Evolutionary conservation across 2,329 filamentous ascomycete genomes (phyloP), one percentile per base, ranked within the genome.

Genomic region (Fusarium succisae): DNA sequence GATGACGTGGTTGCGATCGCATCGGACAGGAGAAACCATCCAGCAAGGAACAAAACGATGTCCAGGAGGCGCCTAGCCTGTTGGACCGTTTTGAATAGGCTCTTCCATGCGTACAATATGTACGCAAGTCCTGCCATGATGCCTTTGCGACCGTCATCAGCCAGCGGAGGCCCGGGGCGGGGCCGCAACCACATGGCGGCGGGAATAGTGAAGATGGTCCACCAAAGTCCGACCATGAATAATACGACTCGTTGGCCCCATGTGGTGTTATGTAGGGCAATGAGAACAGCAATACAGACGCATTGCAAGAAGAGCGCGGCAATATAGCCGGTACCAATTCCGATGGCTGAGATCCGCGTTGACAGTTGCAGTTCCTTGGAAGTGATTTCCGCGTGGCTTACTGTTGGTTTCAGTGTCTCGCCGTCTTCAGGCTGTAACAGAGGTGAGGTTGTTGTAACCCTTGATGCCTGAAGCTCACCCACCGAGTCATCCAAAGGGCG

Each of bases 21-120:
- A 79, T 99, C 96, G 12, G 94, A 97, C 4, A 99, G 88, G 37
- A 99, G 87, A 80, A 99, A 98, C 96, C 96, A 99, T 11, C 94
- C 95, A 7, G 89, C 90, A 9, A 99, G 88, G 80, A 96, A 96
- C 12, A 96, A 85, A 35, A 93, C 84, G 35, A 96, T 91, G 76
- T 96, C 94, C 57, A 91, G 85, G 12, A 96, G 87, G 17, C 89
- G 88, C 20, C 92, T 87, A 7, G 96, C 95, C 50, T 95, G 89
- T 76, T 91, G 88, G 17, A 95, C 84, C 0, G 96, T 98, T 66
- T 91, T 91, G 73, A 92, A 95, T 2, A 99, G 87, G 6, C 94
- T 94, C 65, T 89, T 91, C 96, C 96, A 99, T 1, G 95, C 93
- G 81, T 93, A 96, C 0, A 86, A 84, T 43, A 98, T 89, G 80